These are phyloP conservation scores for Dryadomyces quercus-mongolicae DNA, from an alignment of 2,329 filamentous ascomycete species.

Conservation along the genomic window DNA sequence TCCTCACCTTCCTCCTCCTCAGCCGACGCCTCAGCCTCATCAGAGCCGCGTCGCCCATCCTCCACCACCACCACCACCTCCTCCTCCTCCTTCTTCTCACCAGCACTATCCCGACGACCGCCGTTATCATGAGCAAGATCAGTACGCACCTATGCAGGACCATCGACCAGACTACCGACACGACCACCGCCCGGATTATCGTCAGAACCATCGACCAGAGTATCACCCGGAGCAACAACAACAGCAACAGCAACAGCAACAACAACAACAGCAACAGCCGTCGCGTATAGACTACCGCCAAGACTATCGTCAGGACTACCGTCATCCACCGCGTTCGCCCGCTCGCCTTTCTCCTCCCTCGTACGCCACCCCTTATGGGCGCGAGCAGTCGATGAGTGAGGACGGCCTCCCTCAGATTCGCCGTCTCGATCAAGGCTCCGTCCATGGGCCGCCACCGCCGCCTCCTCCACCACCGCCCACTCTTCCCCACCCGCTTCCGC, in stretches of 20 bases:
- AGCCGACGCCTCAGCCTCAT: conserved; percentile 1
- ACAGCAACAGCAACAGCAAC: background rate
- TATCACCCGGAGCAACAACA: background rate
- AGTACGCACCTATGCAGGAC: conserved; percentile 42
- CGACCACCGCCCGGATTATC: conserved; percentile 2
- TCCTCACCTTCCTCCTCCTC: conserved; percentile 1
- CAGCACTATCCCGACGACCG: conserved; percentile 35
- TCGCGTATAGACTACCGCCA: background rate
- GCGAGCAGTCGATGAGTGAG: background rate
- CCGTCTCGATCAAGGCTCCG: background rate
- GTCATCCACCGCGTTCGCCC: background rate
- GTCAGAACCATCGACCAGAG: conserved; percentile 1
- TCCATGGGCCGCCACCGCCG: background rate
- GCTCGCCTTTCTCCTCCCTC: background rate
- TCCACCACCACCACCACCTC: background rate
- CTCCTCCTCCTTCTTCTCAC: conserved; percentile 24
- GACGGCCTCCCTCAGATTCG: background rate
- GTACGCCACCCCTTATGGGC: background rate
- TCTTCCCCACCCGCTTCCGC: background rate
- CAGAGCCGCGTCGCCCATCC: background rate
- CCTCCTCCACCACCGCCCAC: background rate
- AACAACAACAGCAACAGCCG: background rate
- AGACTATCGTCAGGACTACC: conserved; percentile 4
- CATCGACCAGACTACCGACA: conserved; percentile 19
- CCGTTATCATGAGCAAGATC: conserved; percentile 44